Evolutionary conservation across 192 early-diverging fungal genomes (phyloP).

Genomic region (Phlyctochytrium arcticum): DNA sequence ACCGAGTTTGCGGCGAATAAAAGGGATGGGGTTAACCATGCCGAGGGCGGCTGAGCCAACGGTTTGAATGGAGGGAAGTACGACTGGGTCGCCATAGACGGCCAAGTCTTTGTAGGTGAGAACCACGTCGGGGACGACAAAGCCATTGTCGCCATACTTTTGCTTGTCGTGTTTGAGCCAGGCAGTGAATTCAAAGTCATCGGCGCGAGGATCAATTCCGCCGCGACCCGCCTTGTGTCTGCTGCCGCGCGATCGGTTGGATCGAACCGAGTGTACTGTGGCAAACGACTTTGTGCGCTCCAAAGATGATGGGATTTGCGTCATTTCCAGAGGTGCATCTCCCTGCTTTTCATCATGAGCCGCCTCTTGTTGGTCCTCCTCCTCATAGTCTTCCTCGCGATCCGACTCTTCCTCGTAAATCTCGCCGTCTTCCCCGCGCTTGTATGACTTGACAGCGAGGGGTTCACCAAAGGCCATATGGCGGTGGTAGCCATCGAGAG

Average conservation of each 20-base stretch:
- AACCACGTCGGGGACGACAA: constrained; percentile 12
- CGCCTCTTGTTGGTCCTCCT: not conserved
- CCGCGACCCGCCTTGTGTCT: not conserved
- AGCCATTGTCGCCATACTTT: not conserved
- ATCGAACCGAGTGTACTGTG: too few species aligned
- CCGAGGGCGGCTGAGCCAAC: not conserved
- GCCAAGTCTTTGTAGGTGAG: constrained; percentile 6
- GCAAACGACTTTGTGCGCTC: not conserved
- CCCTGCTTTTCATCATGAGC: not conserved
- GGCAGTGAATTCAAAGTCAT: constrained; percentile 12
- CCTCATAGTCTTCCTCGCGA: not conserved
- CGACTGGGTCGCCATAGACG: constrained; percentile 4
- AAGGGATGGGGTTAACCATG: constrained; percentile 8
- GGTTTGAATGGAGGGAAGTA: constrained; percentile 4
- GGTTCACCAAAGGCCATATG: not conserved
- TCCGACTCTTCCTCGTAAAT: not conserved
- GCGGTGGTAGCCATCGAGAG: not conserved
- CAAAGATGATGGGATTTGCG: too few species aligned
- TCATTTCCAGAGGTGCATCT: not conserved
- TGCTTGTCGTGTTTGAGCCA: not conserved
- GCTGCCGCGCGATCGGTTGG: not conserved
- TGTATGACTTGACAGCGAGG: not conserved
- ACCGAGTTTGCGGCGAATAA: not conserved
- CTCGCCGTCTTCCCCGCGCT: not conserved
- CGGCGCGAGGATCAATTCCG: constrained; percentile 11